Percentiles rank a stretch among this genome's conserved stretches.
These are phyloP conservation scores for Hypoxylon sp. DNA, from an alignment of 2,329 filamentous ascomycete species.

Conservation along the genomic window DNA sequence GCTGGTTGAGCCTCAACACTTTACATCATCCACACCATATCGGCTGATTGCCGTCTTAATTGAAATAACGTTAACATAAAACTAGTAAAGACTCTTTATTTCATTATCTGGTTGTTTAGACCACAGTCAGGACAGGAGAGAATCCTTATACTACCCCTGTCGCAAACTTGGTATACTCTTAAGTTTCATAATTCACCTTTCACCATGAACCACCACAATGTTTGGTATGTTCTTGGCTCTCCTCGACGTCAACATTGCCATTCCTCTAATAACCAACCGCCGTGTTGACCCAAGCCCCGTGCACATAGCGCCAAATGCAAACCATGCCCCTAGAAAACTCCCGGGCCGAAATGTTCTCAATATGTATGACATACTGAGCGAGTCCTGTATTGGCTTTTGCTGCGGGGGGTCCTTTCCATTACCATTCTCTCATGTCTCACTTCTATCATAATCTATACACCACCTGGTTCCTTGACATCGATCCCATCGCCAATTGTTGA, in stretches of 20 bases:
- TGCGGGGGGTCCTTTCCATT: conserved; percentile 3
- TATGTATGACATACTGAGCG: conserved; percentile 19
- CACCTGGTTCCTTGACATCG: conserved; percentile 53
- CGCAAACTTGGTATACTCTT: conserved; percentile 7
- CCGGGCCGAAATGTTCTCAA: conserved; percentile 30
- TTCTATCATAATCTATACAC: conserved; percentile 53
- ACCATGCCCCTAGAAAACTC: conserved; percentile 36
- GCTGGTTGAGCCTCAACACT: conserved; percentile 40
- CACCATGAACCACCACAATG: conserved; percentile 30
- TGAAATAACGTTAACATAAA: not conserved
- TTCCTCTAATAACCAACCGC: conserved; percentile 33
- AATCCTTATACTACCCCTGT: not conserved
- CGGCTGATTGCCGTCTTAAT: not conserved
- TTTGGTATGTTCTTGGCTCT: conserved; percentile 33
- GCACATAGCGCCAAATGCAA: conserved; percentile 39
- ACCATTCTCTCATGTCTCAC: conserved; percentile 39
- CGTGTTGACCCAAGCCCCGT: conserved; percentile 25
- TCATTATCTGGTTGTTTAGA: conserved; percentile 15
- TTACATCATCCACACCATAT: not conserved
- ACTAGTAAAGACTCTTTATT: conserved; percentile 9
- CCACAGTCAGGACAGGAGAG: conserved; percentile 1
- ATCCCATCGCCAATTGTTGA: conserved; percentile 52
- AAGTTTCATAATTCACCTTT: conserved; percentile 12
- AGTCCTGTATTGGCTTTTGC: conserved; percentile 15
- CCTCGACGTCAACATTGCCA: conserved; percentile 22